A percentile compares a stretch with the other conserved stretches of the same genome.
Conservation (phyloP, 2,329 filamentous ascomycete species). For the Neurospora sp. region DNA sequence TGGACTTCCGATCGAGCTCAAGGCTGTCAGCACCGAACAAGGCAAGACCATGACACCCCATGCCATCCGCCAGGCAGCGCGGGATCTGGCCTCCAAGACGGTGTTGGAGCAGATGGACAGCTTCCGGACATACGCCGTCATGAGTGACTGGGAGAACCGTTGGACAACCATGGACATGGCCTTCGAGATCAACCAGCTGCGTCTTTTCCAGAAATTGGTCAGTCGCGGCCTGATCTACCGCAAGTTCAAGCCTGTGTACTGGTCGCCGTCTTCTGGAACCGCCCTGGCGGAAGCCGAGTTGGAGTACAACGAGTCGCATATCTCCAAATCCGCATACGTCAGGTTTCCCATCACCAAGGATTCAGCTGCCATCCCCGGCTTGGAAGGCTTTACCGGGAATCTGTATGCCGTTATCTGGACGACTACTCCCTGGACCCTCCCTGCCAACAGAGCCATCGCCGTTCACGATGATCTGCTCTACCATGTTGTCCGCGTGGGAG, state of each 20-base stretch:
- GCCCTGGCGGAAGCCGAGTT: conserved; percentile 77
- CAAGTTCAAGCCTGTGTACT: conserved; percentile 75
- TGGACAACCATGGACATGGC: conserved; percentile 72
- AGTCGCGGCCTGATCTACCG: conserved; percentile 65
- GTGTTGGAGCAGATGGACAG: conserved; percentile 62
- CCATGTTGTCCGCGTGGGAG: conserved; percentile 47
- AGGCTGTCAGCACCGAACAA: conserved; percentile 59
- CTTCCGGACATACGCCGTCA: conserved; percentile 65
- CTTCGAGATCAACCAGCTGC: conserved; percentile 66
- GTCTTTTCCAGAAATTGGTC: conserved; percentile 67
- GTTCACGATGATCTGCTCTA: conserved; percentile 69
- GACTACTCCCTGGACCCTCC: conserved; percentile 94
- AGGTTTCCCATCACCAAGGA: conserved; percentile 56
- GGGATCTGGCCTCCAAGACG: conserved; percentile 56
- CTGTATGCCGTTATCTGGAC: conserved; percentile 93
- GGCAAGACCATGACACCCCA: conserved; percentile 37
- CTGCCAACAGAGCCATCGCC: conserved; percentile 84
- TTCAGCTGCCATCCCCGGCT: conserved; percentile 8
- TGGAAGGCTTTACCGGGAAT: conserved; percentile 32
- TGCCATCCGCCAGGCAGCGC: conserved; percentile 54
- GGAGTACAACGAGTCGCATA: conserved; percentile 69
- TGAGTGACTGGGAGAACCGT: conserved; percentile 67
- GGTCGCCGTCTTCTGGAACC: conserved; percentile 70
- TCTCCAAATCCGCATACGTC: conserved; percentile 66
- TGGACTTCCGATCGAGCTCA: conserved; percentile 92